Evolutionary conservation across 1,139 yeast genomes (phyloP).

Genomic region (Pichia inconspicua): DNA sequence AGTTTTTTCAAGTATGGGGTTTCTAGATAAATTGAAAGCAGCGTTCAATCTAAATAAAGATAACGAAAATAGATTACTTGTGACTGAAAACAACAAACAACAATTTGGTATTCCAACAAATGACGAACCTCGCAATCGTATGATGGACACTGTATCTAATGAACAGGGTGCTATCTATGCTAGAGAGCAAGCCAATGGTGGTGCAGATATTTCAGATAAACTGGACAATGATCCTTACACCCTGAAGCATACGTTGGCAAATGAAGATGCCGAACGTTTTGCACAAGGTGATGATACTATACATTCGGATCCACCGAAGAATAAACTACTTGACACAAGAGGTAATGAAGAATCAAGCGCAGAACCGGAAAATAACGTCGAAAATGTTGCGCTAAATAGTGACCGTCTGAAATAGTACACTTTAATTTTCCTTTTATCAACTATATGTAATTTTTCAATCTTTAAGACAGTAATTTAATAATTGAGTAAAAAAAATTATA

Average conservation of each 20-base stretch:
- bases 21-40: constrained; percentile 8
- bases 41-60: constrained; percentile 3
- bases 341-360: constrained; percentile 3
- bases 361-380: neutral
- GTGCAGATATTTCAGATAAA: neutral
- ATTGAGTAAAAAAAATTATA: too few relatives aligned
- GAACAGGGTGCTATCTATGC: constrained; percentile 10
- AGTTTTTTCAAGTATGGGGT: constrained; percentile 6
- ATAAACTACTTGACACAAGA: constrained; percentile 7
- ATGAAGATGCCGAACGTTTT: constrained; percentile 6
- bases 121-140: constrained; percentile 12
- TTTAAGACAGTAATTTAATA: neutral
- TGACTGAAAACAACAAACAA: constrained; percentile 13
- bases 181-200: neutral
- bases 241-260: constrained; percentile 9
- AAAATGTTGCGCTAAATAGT: constrained; percentile 6
- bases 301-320: constrained; percentile 5
- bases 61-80: constrained; percentile 9
- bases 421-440: neutral
- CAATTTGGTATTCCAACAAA: constrained; percentile 9
- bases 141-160: constrained; percentile 15
- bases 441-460: neutral
- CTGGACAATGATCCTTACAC: constrained; percentile 2
- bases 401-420: constrained; percentile 8
- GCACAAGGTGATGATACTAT: constrained; percentile 3